These are phyloP conservation scores for Cornus suecica DNA, from an alignment of 148 eudicot genomes.

Conservation along the genomic window DNA sequence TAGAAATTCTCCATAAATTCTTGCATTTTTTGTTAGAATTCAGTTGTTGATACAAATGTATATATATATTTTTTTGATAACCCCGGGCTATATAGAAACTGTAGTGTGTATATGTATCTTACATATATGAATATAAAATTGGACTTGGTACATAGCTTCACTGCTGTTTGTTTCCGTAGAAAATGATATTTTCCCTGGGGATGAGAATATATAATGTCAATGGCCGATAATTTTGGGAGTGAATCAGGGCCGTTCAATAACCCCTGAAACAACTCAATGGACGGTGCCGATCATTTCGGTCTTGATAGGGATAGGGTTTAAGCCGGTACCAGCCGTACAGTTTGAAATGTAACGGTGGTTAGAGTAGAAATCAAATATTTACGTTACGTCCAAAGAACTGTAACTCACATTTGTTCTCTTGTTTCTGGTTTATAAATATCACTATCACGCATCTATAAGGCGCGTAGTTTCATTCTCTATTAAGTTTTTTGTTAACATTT, in stretches of 20 bases:
- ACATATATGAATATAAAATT: no score
- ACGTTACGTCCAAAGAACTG: background rate
- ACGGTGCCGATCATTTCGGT: background rate
- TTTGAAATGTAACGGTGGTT: background rate
- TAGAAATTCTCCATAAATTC: background rate
- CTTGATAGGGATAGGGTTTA: no score
- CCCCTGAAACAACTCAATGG: no score
- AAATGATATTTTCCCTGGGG: no score
- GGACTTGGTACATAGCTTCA: background rate
- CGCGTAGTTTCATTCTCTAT: background rate
- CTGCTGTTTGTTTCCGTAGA: background rate
- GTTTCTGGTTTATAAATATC: background rate
- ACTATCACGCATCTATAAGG: background rate
- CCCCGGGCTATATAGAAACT: no score
- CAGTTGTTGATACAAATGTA: background rate
- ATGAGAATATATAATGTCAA: no score
- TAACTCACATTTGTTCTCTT: no score
- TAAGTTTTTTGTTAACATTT: background rate
- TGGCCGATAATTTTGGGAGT: no score
- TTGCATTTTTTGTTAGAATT: background rate
- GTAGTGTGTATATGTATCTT: no score
- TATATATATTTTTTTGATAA: no score
- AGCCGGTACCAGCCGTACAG: background rate
- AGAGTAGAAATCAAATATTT: background rate
- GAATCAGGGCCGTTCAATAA: background rate